Evolutionary conservation across 164 flowering plant species (phyloP).

Genomic region (Vitis rotundifolia): DNA sequence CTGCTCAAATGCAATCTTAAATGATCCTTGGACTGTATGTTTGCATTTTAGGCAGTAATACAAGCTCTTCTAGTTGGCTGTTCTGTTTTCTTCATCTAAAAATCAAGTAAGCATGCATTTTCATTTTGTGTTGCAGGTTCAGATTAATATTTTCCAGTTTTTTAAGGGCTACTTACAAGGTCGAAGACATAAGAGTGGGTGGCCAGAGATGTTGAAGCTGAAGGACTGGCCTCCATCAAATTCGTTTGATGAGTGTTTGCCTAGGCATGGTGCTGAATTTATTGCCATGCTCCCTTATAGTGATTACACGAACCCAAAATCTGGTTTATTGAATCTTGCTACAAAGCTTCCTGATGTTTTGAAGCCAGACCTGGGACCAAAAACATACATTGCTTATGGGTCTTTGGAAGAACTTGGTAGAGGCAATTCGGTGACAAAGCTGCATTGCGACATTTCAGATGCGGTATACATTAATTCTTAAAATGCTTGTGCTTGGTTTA

Average conservation of each 20-base stretch:
- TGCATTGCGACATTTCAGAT: slow-evolving; percentile 83
- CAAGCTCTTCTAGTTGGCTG: background rate
- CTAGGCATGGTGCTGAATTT: slow-evolving; percentile 81
- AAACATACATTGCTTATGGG: slow-evolving; percentile 83
- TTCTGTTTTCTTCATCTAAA: background rate
- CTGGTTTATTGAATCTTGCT: slow-evolving; percentile 70
- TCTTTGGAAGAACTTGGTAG: slow-evolving; percentile 66
- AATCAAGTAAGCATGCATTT: background rate
- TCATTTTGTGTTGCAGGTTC: slow-evolving; percentile 48
- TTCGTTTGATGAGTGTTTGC: slow-evolving; percentile 70
- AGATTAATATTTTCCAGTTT: slow-evolving; percentile 68
- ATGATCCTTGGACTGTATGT: background rate
- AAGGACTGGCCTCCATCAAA: slow-evolving; percentile 87
- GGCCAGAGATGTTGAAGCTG: slow-evolving; percentile 88
- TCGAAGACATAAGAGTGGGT: slow-evolving; percentile 52
- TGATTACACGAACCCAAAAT: slow-evolving; percentile 70
- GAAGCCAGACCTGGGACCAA: slow-evolving; percentile 83
- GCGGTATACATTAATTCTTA: slow-evolving; percentile 43
- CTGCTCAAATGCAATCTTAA: background rate
- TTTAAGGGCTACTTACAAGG: slow-evolving; percentile 76
- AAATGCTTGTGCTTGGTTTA: background rate
- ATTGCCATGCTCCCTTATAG: slow-evolving; percentile 63
- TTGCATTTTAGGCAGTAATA: background rate
- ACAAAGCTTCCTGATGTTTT: slow-evolving; percentile 60
- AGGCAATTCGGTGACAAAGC: slow-evolving; percentile 84